Percentiles rank a stretch among this genome's conserved stretches.
These are phyloP conservation scores for Eleusine indica DNA, from an alignment of 176 grass and related monocot species.

Conservation along the genomic window DNA sequence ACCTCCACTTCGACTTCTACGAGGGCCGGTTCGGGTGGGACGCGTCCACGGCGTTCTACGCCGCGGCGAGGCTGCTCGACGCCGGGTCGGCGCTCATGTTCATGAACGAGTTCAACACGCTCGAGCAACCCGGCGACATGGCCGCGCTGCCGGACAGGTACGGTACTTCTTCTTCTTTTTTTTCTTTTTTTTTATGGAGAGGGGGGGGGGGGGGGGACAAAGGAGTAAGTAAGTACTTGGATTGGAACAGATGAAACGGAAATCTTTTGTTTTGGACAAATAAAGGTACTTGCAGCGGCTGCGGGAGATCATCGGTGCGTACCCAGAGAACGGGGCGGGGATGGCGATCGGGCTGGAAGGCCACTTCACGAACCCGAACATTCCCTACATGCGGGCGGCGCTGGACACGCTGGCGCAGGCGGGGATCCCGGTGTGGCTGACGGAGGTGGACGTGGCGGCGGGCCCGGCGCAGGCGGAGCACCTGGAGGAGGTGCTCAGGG, in stretches of 20 bases:
- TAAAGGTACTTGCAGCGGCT: conserved; percentile 54
- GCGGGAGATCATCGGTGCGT: conserved; percentile 38
- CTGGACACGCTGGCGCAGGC: conserved; percentile 66
- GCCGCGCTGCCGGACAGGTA: conserved; percentile 47
- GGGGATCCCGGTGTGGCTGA: conserved; percentile 81
- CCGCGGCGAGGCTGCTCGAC: conserved; percentile 58
- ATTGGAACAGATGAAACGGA: no score
- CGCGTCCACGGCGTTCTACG: conserved; percentile 64
- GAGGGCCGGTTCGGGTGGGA: conserved; percentile 47
- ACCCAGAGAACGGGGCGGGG: conserved; percentile 36
- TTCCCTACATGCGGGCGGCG: conserved; percentile 81
- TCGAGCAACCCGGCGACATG: conserved; percentile 71
- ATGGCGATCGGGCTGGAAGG: conserved; percentile 83
- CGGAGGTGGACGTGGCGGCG: conserved; percentile 65
- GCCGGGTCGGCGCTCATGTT: conserved; percentile 56
- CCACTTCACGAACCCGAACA: conserved; percentile 70
- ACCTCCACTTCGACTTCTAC: conserved; percentile 46
- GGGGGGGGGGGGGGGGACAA: no score
- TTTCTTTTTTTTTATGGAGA: no score
- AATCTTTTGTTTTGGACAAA: no score
- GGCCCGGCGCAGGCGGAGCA: conserved; percentile 48
- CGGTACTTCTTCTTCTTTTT: no score
- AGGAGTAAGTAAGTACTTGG: no score
- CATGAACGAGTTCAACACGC: conserved; percentile 90
- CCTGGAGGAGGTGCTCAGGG: conserved; percentile 79